Conservation (phyloP, 441 rosid species). For the Adansonia gregorii region DNA sequence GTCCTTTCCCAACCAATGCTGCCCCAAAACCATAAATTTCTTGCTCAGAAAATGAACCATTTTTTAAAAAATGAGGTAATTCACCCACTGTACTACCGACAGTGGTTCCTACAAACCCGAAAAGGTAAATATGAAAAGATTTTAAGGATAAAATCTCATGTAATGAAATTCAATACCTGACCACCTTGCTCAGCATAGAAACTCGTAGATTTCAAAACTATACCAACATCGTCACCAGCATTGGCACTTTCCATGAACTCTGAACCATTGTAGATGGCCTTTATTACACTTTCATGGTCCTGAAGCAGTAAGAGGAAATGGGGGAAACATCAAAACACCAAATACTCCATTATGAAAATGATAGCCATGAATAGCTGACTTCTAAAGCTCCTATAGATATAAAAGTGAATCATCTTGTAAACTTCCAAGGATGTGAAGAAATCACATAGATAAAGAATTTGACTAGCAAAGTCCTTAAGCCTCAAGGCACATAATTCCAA, state of each 20-base stretch:
- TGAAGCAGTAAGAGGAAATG: slow-evolving; percentile 31
- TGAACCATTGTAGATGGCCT: slow-evolving; percentile 86
- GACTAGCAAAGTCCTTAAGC: slow-evolving; percentile 6
- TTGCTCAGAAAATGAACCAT: background rate
- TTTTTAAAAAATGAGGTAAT: background rate
- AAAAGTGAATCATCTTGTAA: background rate
- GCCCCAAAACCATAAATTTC: background rate
- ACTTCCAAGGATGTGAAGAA: background rate
- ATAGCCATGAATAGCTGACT: background rate
- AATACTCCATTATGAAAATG: background rate
- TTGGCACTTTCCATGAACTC: slow-evolving; percentile 63
- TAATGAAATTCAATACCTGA: slow-evolving; percentile 56
- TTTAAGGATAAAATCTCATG: background rate
- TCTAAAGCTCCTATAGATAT: background rate
- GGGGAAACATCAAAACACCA: background rate
- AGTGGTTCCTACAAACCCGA: background rate
- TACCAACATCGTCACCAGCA: slow-evolving; percentile 63
- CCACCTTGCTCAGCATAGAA: slow-evolving; percentile 99
- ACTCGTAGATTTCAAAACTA: slow-evolving; percentile 77
- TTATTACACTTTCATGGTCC: slow-evolving; percentile 73
- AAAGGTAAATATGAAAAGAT: background rate
- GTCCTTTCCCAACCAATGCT: background rate
- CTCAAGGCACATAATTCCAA: background rate
- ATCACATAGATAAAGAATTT: background rate
- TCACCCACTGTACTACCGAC: background rate